Conservation (phyloP, 2,329 filamentous ascomycete genomes). For the Xylaria sp. region DNA sequence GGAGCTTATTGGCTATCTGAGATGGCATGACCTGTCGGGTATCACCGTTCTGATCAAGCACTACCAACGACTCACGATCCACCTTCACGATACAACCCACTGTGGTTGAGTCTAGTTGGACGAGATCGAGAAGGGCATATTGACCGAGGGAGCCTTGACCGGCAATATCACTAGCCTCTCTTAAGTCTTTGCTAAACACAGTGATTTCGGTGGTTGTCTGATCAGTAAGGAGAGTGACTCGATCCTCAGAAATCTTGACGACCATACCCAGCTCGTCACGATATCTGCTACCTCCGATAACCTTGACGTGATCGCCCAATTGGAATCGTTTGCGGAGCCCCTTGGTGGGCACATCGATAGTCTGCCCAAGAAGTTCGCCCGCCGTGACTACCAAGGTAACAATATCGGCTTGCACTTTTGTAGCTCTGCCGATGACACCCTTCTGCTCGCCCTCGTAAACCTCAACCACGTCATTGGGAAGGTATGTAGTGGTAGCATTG, state of each 20-base stretch:
- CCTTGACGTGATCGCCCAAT: slow-evolving; percentile 95
- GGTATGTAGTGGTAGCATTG: slow-evolving; percentile 74
- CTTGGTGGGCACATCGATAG: slow-evolving; percentile 87
- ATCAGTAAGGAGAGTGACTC: slow-evolving; percentile 88
- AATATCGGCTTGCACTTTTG: slow-evolving; percentile 84
- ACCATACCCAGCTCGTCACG: slow-evolving; percentile 96
- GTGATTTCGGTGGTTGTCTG: slow-evolving; percentile 91
- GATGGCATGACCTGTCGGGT: slow-evolving; percentile 79
- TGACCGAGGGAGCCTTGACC: slow-evolving; percentile 79
- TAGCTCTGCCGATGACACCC: slow-evolving; percentile 79
- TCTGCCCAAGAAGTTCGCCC: slow-evolving; percentile 74
- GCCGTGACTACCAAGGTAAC: slow-evolving; percentile 81
- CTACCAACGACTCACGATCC: slow-evolving; percentile 83
- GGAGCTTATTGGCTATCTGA: slow-evolving; percentile 84
- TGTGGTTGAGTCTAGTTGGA: slow-evolving; percentile 87
- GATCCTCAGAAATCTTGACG: slow-evolving; percentile 85
- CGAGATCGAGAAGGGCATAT: slow-evolving; percentile 86
- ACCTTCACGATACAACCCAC: slow-evolving; percentile 93
- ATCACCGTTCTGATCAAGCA: slow-evolving; percentile 86
- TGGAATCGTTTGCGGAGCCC: slow-evolving; percentile 88
- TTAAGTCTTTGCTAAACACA: slow-evolving; percentile 94
- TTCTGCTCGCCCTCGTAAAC: slow-evolving; percentile 94
- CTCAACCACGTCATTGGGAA: slow-evolving; percentile 93
- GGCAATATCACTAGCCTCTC: slow-evolving; percentile 87
- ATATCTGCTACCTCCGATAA: slow-evolving; percentile 92